Evolutionary conservation across 2,329 filamentous ascomycete species (phyloP).

Genomic region (Cytospora paraplurivora): DNA sequence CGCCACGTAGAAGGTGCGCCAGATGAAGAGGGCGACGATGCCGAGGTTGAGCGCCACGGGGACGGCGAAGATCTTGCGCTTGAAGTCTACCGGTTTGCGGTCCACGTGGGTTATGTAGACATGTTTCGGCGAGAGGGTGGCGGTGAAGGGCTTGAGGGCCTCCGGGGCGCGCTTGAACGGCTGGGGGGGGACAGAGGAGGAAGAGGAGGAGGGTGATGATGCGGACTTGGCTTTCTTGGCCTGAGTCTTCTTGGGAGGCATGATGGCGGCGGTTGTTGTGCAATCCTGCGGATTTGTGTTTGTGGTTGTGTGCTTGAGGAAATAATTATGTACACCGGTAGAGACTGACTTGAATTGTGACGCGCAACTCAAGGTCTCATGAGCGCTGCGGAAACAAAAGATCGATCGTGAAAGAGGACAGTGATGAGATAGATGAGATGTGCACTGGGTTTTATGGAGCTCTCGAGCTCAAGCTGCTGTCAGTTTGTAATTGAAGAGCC

Average conservation of each 20-base stretch:
- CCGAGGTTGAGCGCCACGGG: constrained; percentile 75
- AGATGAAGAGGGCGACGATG: constrained; percentile 65
- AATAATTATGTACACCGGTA: not conserved
- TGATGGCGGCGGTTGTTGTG: constrained; percentile 22
- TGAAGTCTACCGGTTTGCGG: constrained; percentile 66
- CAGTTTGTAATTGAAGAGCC: not conserved
- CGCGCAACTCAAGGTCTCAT: too few species aligned
- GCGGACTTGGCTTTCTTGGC: constrained; percentile 37
- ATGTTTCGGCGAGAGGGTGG: constrained; percentile 65
- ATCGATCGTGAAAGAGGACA: not conserved
- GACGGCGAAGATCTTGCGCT: constrained; percentile 80
- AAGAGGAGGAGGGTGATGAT: constrained; percentile 35
- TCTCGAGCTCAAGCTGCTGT: not conserved
- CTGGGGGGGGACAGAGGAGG: constrained; percentile 48
- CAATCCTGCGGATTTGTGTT: not conserved
- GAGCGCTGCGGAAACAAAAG: not conserved
- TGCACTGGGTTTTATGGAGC: not conserved
- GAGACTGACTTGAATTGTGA: not conserved
- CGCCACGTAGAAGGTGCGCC: constrained; percentile 68
- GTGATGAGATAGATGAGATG: not conserved
- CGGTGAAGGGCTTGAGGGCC: constrained; percentile 66
- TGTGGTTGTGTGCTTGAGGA: too few species aligned
- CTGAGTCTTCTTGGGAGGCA: constrained; percentile 39
- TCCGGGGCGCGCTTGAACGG: constrained; percentile 71
- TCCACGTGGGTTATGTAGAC: constrained; percentile 89